Conservation (phyloP, 2,329 filamentous ascomycete genomes). For the Westerdykella ornata region DNA sequence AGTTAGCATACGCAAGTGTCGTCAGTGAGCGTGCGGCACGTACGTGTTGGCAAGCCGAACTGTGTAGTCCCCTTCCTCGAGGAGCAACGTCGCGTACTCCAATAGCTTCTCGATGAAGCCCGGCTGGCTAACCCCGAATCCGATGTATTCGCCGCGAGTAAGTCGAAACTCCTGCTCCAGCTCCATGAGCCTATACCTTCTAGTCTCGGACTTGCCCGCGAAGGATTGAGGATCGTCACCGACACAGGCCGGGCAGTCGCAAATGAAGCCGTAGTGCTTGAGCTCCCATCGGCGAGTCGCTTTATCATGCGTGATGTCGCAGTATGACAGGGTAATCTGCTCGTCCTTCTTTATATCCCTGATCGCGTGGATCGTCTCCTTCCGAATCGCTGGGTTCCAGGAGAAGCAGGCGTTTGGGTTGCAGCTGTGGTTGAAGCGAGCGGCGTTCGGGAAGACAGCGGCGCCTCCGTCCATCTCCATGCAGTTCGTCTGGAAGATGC, state of each 20-base stretch:
- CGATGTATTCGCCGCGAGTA: slow-evolving; percentile 12
- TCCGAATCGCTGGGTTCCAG: slow-evolving; percentile 28
- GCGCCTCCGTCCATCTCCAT: slow-evolving; percentile 32
- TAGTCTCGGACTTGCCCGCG: slow-evolving; percentile 24
- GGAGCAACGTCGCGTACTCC: slow-evolving; percentile 23
- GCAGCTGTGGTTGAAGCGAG: slow-evolving; percentile 41
- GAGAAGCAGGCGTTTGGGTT: slow-evolving; percentile 36
- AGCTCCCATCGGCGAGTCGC: slow-evolving; percentile 26
- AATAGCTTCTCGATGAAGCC: slow-evolving; percentile 19
- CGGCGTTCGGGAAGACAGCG: slow-evolving; percentile 32
- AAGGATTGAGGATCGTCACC: slow-evolving; percentile 22
- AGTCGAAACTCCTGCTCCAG: slow-evolving; percentile 26
- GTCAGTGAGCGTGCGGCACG: slow-evolving; percentile 7
- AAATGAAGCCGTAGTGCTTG: slow-evolving; percentile 34
- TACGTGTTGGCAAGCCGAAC: slow-evolving; percentile 21
- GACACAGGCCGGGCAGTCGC: slow-evolving; percentile 35
- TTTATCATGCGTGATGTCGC: slow-evolving; percentile 30
- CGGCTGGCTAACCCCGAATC: slow-evolving; percentile 9
- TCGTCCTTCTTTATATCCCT: slow-evolving; percentile 30
- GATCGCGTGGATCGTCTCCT: slow-evolving; percentile 32
- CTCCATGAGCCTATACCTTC: slow-evolving; percentile 28
- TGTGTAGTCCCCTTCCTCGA: slow-evolving; percentile 21
- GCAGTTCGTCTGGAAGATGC: slow-evolving; percentile 40
- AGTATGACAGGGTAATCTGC: slow-evolving; percentile 37
- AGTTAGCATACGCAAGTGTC: slow-evolving; percentile 3